Conservation (phyloP, 2,329 filamentous ascomycete species). For the Akanthomyces uredinophilus region DNA sequence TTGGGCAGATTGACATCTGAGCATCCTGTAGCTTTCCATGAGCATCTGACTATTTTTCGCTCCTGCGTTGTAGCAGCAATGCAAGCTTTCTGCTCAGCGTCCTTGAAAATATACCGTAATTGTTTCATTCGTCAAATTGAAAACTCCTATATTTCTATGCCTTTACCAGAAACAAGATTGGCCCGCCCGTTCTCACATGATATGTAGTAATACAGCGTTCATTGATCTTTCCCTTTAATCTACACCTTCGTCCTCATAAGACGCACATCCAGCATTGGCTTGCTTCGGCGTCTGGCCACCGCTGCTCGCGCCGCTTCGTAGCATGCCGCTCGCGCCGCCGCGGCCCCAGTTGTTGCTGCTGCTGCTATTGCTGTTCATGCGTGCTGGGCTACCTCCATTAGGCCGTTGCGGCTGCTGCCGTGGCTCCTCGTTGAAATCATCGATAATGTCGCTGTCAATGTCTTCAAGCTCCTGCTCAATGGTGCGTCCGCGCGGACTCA, state of each 20-base stretch:
- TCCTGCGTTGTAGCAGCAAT: too few relatives aligned
- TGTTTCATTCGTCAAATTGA: too few relatives aligned
- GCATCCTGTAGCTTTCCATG: neutral
- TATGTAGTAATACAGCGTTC: constrained; percentile 11
- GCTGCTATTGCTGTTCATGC: constrained; percentile 38
- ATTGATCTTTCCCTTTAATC: constrained; percentile 21
- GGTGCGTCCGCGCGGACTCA: constrained; percentile 41
- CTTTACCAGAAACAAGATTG: neutral
- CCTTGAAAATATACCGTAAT: too few relatives aligned
- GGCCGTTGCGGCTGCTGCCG: constrained; percentile 32
- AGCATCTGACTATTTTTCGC: too few relatives aligned
- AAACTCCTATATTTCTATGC: too few relatives aligned
- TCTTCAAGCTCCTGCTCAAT: constrained; percentile 39
- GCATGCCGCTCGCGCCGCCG: constrained; percentile 39
- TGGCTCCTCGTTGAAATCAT: constrained; percentile 28
- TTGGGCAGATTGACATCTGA: neutral
- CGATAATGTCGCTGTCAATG: constrained; percentile 32
- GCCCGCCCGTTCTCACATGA: neutral
- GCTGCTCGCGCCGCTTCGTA: constrained; percentile 25
- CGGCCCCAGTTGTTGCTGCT: constrained; percentile 32
- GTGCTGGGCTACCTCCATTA: neutral
- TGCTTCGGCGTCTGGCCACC: neutral
- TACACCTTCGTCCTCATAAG: constrained; percentile 29
- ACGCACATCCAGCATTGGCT: constrained; percentile 1
- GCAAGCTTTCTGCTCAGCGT: too few relatives aligned